These are phyloP conservation scores for Claviceps arundinis DNA, from an alignment of 2,329 filamentous ascomycete species.

Conservation along the genomic window DNA sequence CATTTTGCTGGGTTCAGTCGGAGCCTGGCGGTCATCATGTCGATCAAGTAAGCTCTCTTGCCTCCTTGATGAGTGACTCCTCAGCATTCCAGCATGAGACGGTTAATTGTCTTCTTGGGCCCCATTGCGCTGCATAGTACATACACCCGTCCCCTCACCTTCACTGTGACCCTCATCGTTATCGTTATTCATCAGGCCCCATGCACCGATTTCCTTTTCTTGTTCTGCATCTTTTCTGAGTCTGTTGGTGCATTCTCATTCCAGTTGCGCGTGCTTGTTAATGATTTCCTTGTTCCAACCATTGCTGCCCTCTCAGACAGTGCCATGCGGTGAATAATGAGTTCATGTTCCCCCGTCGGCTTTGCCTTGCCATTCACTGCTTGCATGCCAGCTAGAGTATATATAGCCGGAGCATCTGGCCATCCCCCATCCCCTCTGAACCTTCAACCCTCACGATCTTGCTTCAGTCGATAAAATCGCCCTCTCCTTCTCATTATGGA, in stretches of 20 bases:
- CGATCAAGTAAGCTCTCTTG: conserved; percentile 40
- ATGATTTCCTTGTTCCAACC: neutral
- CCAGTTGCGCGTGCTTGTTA: neutral
- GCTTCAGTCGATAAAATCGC: neutral
- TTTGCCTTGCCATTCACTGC: neutral
- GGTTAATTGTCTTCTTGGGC: conserved; percentile 3
- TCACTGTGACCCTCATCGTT: neutral
- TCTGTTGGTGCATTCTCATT: neutral
- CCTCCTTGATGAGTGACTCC: conserved; percentile 2
- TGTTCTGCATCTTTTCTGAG: conserved; percentile 2
- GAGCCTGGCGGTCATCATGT: conserved; percentile 31
- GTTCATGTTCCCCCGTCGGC: neutral
- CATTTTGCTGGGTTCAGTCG: conserved; percentile 15
- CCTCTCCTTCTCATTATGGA: conserved; percentile 19
- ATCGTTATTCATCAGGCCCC: conserved; percentile 1
- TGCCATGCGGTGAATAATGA: neutral
- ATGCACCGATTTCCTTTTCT: neutral
- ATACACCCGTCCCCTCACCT: neutral
- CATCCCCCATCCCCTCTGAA: neutral
- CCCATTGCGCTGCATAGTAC: conserved; percentile 5
- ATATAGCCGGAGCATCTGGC: neutral
- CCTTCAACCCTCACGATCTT: neutral
- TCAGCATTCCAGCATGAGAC: conserved; percentile 4
- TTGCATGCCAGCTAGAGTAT: neutral
- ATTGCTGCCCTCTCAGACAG: neutral